Percentiles rank a stretch among this genome's conserved stretches.
Evolutionary conservation across 306 rosid species (phyloP).

Genomic region (Lotus japonicus): DNA sequence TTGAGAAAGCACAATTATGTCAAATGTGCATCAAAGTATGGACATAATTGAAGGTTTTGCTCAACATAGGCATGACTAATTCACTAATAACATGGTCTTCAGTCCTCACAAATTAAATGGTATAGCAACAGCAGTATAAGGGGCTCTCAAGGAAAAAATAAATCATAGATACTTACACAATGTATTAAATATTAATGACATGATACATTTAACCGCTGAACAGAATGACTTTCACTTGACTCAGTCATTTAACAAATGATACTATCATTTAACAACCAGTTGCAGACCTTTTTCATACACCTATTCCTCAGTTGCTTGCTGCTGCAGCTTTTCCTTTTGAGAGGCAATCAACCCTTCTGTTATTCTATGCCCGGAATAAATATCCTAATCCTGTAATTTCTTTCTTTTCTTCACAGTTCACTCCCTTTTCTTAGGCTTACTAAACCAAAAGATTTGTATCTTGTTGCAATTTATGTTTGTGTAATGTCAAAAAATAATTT

Average conservation of each 20-base stretch:
- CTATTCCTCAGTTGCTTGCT: constrained; percentile 14
- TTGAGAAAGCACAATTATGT: not conserved
- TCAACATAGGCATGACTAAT: too few species aligned
- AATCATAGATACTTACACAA: constrained; percentile 28
- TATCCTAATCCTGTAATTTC: constrained; percentile 29
- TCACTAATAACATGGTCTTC: constrained; percentile 14
- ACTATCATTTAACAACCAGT: constrained; percentile 4
- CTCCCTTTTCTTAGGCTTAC: constrained; percentile 13
- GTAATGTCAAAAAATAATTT: constrained; percentile 32
- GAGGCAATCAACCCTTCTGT: not conserved
- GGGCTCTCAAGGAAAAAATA: not conserved
- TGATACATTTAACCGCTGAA: constrained; percentile 19
- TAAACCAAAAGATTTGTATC: constrained; percentile 20
- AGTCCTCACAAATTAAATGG: constrained; percentile 12
- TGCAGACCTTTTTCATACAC: constrained; percentile 15
- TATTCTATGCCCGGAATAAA: constrained; percentile 29
- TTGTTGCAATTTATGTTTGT: constrained; percentile 31
- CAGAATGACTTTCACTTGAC: constrained; percentile 14
- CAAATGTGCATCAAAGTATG: too few species aligned
- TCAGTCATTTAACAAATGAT: constrained; percentile 21
- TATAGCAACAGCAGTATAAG: constrained; percentile 19
- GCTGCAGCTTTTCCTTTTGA: constrained; percentile 2
- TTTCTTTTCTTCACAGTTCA: not conserved
- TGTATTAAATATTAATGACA: constrained; percentile 18
- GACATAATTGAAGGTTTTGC: too few species aligned